Conservation (phyloP, 129 eudicot genomes). For the Artemisia annua region DNA sequence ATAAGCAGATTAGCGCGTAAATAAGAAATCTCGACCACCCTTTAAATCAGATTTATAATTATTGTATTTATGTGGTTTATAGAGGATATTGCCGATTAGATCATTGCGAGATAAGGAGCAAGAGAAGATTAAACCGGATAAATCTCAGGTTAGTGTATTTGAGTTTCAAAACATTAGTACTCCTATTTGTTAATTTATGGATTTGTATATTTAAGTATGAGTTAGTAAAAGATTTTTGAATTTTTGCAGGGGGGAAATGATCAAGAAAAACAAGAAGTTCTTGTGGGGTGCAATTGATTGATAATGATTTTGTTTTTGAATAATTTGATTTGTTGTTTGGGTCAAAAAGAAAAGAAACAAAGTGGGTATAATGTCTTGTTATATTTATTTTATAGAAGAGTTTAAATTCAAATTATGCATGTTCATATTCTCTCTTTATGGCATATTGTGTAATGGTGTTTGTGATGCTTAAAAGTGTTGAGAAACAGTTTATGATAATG, state of each 20-base stretch:
- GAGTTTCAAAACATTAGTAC: not conserved
- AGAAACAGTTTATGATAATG: too few species aligned
- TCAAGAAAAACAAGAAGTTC: slow-evolving; percentile 21
- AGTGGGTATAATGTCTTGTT: slow-evolving; percentile 38
- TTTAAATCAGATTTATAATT: not conserved
- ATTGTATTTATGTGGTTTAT: not conserved
- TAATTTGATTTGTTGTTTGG: slow-evolving; percentile 23
- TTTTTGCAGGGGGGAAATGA: slow-evolving; percentile 11
- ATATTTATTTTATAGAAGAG: slow-evolving; percentile 18
- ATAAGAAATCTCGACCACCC: too few species aligned
- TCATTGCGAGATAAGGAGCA: slow-evolving; percentile 70
- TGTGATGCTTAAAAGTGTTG: too few species aligned
- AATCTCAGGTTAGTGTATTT: slow-evolving; percentile 31
- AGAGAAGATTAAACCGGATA: slow-evolving; percentile 49
- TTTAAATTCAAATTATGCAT: too few species aligned
- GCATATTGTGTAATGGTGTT: too few species aligned
- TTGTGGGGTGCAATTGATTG: slow-evolving; percentile 17
- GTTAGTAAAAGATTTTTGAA: not conserved
- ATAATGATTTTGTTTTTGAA: slow-evolving; percentile 14
- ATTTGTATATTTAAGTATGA: not conserved
- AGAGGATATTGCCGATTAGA: slow-evolving; percentile 62
- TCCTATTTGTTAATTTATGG: not conserved
- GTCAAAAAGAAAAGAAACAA: not conserved
- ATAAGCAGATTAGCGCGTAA: too few species aligned
- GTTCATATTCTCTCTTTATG: too few species aligned